Evolutionary conservation across 1,284 basidiomycete species (phyloP), one percentile per base, ranked within the genome.

Genomic region (Ceratobasidium sp.): DNA sequence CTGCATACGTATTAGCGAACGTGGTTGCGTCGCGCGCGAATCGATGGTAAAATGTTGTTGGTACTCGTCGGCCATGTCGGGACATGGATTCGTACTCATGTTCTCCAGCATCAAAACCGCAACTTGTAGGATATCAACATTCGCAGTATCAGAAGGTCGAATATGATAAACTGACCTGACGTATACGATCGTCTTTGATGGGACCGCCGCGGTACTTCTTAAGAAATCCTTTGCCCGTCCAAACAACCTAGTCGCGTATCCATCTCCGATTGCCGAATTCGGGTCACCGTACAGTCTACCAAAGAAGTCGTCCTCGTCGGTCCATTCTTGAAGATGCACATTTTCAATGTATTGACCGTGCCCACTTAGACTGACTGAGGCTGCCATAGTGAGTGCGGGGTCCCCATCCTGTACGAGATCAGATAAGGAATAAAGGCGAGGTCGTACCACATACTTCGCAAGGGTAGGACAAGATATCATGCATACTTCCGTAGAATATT

Each of bases 61-160:
- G 97, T 0, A 99, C 96, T 78, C 92, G 92, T n/a, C 96, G 91
- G 63, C 90, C 89, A 83, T 99, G 97, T 8, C 97, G 87, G 60
- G 95, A 95, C 97, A 99, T 99, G 6, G 91, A 92, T 3, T 90
- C 86, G 79, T 94, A 92, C 82, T 99, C 97, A 83, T 98, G 94
- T 81, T 96, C 92, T 77, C 92, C 95, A 0, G 96, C 97, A 80
- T 99, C 97, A 84, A 99, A 96, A 1, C 97, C 97, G 78, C 91
- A 93, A 79, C 92, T 92, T 71, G 54, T 66, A 15, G 28, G n/a
- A 35, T 13, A 53, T 11, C n/a, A n/a, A 79, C 28, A 45, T 31
- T 37, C 6, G 35, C 23, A n/a, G 28, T 1, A 39, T 15, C n/a
- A 28, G 31, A 56, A n/a, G 26, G 31, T 45, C 28, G 33, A 31